Base-by-base conservation (phyloP, 768 basidiomycete genomes). In the Tylopilus intermedius region DNA sequence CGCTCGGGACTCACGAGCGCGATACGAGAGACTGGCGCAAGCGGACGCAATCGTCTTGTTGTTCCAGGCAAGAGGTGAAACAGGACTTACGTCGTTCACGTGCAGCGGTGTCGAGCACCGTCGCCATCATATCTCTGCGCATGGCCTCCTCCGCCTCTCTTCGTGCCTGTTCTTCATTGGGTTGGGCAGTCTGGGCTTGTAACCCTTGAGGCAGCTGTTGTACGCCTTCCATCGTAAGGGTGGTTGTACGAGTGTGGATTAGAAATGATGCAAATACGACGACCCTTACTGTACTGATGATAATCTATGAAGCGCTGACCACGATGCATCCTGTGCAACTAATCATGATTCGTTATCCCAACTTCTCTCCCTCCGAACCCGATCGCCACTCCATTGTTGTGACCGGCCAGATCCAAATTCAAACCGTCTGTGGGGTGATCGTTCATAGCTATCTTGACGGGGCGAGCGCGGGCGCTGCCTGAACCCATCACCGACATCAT, bases 1-100 rank as follows among this genome's bases (percentile, higher is more conserved):
- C 90, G 76, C 38, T 88, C 83, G 0, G 90, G 85, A 58, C 88
- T 88, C 60, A 94, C 93, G 27, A 95, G 81, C 4, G 85, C 80
- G 57, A 95, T 94, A 45, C 94, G 83, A 9, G 89, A 84, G 51
- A 94, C 92, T 95, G 63, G 24, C 5, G 24, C 24, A 24, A 24
- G 24, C 24, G 24, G 24, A 24, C 24, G 24, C 24, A 24, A 9
- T 8, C 15, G 24, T 58, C 22, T 51, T 48, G 45, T 39, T 35
- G 8, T 38, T 29, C 29, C 26, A 22, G 27, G 38, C 18, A 29
- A 10, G 35, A 29, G 35, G 18, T 8, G 27, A n/a, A 21, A 1
- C 41, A 24, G 18, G 27, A 67, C 74, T 56, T 68, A 94, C 91
- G 71, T 67, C 91, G 78, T 74, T 93, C 92, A 53, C 90, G 79